Evolutionary conservation across 1,139 yeast species (phyloP), one percentile per base, ranked within the genome.

Genomic region (Tardiomyces depauwii): DNA sequence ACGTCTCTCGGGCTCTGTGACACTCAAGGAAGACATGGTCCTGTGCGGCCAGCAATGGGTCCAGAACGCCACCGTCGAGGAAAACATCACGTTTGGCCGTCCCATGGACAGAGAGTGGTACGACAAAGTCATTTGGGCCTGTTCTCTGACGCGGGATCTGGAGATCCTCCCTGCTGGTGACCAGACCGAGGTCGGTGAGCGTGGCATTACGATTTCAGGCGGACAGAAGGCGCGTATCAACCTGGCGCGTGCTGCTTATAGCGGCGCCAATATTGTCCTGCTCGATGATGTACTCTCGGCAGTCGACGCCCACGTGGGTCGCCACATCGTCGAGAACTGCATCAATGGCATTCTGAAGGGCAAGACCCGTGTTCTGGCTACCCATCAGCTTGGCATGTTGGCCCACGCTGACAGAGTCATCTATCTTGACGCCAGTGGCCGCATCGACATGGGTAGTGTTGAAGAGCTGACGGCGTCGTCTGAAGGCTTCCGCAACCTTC

Each of bases 181-280:
- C 59, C 61, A 63, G 45, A 85, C 96, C 2, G 95, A 87, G 64
- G 83, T 88, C 49, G 96, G 96, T 51, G 96, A 88, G 62, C 76
- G 94, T 55, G 96, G 96, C 53, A 84, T 88, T 53, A 87, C 93
- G 0, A 66, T 88, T 40, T 85, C 95, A 2, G 96, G 96, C 49
- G 96, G 96, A 40, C 96, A 88, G 63, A 88, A 88, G 65, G 94
- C 95, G 0, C 73, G 95, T 58, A 76, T 86, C 54, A 82, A 81
- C 55, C 68, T 88, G 49, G 96, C 96, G 1, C 74, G 96, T 57
- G 84, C 95, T 1, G 88, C 84, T 2, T 88, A 88, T 62, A 78
- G 82, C 40, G 70, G 77, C 47, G 68, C 73, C 28, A 87, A 82
- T 49, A 78, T 83, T 40, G 67, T 85, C 19, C 63, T 88, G 48